A percentile compares a stretch with the other conserved stretches of the same genome.
These are phyloP conservation scores for Microcos paniculata DNA, from an alignment of 345 rosid genomes.

Conservation along the genomic window DNA sequence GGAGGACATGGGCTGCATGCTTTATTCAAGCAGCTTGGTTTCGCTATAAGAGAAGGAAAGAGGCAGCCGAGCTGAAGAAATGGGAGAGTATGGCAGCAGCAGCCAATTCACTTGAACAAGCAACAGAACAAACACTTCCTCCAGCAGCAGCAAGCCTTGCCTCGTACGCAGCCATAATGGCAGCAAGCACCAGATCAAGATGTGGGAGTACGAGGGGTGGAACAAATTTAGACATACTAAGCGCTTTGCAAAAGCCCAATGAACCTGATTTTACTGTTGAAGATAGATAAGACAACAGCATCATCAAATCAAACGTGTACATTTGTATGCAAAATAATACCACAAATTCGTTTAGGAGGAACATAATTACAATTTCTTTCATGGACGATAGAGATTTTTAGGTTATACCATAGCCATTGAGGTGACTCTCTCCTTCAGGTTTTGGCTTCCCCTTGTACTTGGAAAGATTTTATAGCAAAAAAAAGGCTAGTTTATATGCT, in stretches of 20 bases:
- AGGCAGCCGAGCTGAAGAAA: slow-evolving; percentile 32
- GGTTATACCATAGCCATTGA: not conserved
- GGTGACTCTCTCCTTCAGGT: not conserved
- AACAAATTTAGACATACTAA: slow-evolving; percentile 15
- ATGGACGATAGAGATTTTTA: not conserved
- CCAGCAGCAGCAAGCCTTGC: slow-evolving; percentile 11
- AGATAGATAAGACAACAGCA: slow-evolving; percentile 20
- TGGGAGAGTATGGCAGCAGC: slow-evolving; percentile 21
- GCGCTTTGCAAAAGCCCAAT: slow-evolving; percentile 39
- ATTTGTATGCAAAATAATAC: not conserved
- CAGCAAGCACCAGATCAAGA: slow-evolving; percentile 32
- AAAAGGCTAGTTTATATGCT: not conserved
- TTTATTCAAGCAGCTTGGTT: slow-evolving; percentile 56
- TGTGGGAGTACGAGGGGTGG: slow-evolving; percentile 36
- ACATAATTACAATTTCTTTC: not conserved
- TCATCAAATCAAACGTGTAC: not conserved
- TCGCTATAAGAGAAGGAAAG: slow-evolving; percentile 41
- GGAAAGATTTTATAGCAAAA: not conserved
- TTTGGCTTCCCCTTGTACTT: not conserved
- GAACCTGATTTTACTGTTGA: slow-evolving; percentile 44
- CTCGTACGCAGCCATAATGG: slow-evolving; percentile 20
- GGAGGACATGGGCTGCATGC: slow-evolving; percentile 61
- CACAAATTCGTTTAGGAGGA: not conserved
- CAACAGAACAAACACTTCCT: not conserved
- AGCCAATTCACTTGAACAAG: not conserved